Base-by-base conservation (phyloP, 768 basidiomycete genomes). In the Holtermanniella nyarrowii region DNA sequence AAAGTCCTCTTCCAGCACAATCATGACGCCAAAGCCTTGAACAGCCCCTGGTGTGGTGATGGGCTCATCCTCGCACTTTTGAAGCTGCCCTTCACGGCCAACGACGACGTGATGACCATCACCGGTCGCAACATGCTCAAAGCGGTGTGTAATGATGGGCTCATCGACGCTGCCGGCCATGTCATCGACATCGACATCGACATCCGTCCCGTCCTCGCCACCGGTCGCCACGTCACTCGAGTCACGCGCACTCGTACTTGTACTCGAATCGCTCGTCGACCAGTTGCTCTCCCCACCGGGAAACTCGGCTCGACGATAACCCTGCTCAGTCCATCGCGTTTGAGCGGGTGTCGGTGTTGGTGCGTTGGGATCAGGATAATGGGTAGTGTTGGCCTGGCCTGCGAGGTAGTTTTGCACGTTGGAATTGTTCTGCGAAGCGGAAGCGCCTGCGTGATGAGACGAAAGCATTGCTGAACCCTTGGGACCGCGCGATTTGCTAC, bases 61-160 rank as follows among this genome's bases (percentile, higher is more conserved):
- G 0, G 86, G 87, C 82, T 88, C 85, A 62, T 88, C 86, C 66
- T 88, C 85, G 59, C 86, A 88, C 50, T 73, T 74, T 42, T 76
- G 69, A 20, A 87, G 61, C 24, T 76, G 74, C 0, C 84, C 85
- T 62, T 86, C 84, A 13, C 82, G 68, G 0, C 86, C 85, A 3
- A 81, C 69, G 0, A 88, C 76, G 24, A 85, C 74, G 68, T 86
- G 82, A 58, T 85, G 76, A 0, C 85, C 85, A 58, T 85, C 71
- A 14, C 77, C 79, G 47, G 82, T 79, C 49, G 80, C 71, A 10
- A 75, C 69, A 63, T 86, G 80, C 61, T 82, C 75, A 56, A 83
- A 86, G n/a, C 82, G 74, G 55, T 81, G 73, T 0, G 81, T 82
- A 44, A 83, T 69, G 42, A 77, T 72, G 0, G 74, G 73, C 26